These are phyloP conservation scores for Kodamaea arcana DNA, from an alignment of 1,139 yeast species.

Conservation along the genomic window DNA sequence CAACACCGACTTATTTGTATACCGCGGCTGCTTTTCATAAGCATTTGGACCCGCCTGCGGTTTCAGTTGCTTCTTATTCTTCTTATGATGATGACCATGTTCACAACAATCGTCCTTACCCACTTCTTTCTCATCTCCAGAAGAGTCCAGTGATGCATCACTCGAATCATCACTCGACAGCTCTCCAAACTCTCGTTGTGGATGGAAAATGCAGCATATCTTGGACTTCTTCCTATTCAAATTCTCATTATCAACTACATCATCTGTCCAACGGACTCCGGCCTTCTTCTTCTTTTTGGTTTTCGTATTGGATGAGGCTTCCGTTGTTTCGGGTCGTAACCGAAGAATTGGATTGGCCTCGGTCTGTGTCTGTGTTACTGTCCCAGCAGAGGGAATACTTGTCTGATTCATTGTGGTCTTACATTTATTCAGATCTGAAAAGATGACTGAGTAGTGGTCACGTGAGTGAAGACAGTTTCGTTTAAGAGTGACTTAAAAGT, in stretches of 20 bases:
- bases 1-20: slow-evolving; percentile 29
- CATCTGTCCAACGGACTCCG: slow-evolving; percentile 78
- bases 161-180: slow-evolving; percentile 26
- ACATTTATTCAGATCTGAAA: no score
- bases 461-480: no score
- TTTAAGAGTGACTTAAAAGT: no score
- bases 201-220: slow-evolving; percentile 94
- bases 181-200: slow-evolving; percentile 60
- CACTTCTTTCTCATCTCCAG: slow-evolving; percentile 8
- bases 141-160: slow-evolving; percentile 1
- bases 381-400: no score
- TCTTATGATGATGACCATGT: slow-evolving; percentile 9
- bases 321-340: slow-evolving; percentile 6
- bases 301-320: slow-evolving; percentile 2
- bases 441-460: no score
- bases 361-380: no score
- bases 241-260: slow-evolving; percentile 83
- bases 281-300: slow-evolving; percentile 20
- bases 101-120: slow-evolving; percentile 5
- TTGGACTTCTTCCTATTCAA: slow-evolving; percentile 85
- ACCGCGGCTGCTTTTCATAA: slow-evolving; percentile 69
- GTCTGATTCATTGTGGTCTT: no score
- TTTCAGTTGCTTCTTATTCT: slow-evolving; percentile 4
- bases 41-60: slow-evolving; percentile 54
- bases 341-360: slow-evolving; percentile 12